Percentiles rank a stretch among this genome's conserved stretches.
Conservation (phyloP, 129 eudicot species). For the Helichrysum umbraculigerum region DNA sequence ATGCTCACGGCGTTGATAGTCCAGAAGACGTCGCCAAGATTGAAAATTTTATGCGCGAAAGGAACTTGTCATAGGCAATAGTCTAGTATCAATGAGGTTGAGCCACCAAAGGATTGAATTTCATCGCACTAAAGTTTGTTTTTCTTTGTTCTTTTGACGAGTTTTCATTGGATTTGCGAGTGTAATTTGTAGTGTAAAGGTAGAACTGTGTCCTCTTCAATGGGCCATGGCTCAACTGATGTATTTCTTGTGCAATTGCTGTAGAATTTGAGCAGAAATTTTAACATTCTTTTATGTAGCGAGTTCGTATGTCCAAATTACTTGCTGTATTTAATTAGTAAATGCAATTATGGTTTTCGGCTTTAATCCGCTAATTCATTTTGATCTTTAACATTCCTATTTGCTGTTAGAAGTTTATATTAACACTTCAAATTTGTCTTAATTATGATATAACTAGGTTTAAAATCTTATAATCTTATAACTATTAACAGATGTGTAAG, state of each 20-base stretch:
- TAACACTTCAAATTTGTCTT: too few species aligned
- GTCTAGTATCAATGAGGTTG: constrained; percentile 1
- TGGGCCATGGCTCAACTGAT: background rate
- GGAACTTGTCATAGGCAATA: constrained; percentile 60
- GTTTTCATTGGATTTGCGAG: background rate
- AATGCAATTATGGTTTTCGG: background rate
- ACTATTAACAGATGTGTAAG: background rate
- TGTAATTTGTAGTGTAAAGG: constrained; percentile 12
- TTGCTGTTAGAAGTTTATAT: background rate
- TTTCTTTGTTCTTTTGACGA: constrained; percentile 2
- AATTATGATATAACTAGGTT: too few species aligned
- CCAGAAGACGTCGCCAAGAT: constrained; percentile 94
- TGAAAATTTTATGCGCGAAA: constrained; percentile 73
- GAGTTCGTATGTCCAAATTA: background rate
- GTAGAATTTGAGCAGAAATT: constrained; percentile 12
- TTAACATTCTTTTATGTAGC: background rate
- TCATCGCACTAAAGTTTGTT: constrained; percentile 9
- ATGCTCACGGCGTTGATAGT: constrained; percentile 88
- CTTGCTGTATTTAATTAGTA: background rate
- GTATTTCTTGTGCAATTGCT: constrained; percentile 18
- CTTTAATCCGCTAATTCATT: too few species aligned
- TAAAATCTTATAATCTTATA: too few species aligned
- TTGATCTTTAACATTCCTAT: background rate
- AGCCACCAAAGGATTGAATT: constrained; percentile 21
- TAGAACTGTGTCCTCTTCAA: background rate